phyloP scores from a whole-genome alignment of 345 rosid species.

The Populus ilicifolia region DNA sequence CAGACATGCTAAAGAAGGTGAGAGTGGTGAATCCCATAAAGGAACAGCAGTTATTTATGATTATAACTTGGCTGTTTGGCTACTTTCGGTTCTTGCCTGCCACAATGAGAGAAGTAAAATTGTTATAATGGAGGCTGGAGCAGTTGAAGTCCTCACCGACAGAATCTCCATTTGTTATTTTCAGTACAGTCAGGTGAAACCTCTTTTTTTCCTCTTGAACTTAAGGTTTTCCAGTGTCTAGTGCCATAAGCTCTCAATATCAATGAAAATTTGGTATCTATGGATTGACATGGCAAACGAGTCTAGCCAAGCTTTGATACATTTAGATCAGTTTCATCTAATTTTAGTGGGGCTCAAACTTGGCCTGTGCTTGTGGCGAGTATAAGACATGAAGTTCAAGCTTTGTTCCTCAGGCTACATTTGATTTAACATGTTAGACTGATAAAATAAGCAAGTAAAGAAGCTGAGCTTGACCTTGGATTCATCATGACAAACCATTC shows the following conservation, averaged over 20 bases:
- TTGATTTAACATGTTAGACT: background rate
- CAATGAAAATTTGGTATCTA: background rate
- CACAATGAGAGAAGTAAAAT: slow-evolving; percentile 73
- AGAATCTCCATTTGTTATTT: slow-evolving; percentile 57
- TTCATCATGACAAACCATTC: background rate
- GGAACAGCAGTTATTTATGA: slow-evolving; percentile 62
- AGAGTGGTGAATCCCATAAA: slow-evolving; percentile 40
- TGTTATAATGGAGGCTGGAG: slow-evolving; percentile 88
- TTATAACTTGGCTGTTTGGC: slow-evolving; percentile 76
- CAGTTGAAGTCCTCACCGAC: slow-evolving; percentile 78
- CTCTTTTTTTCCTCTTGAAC: slow-evolving; percentile 7
- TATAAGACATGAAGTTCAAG: background rate
- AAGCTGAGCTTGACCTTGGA: background rate
- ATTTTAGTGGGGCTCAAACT: background rate
- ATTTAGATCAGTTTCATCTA: background rate
- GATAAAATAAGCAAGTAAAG: background rate
- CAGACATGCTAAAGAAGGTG: slow-evolving; percentile 54
- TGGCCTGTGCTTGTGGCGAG: background rate
- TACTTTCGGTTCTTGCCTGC: slow-evolving; percentile 89
- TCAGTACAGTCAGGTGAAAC: slow-evolving; percentile 65
- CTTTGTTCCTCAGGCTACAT: background rate
- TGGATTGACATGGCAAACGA: background rate
- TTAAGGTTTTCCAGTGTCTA: background rate
- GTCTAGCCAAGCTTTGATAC: background rate
- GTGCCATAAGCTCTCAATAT: background rate